Percentiles rank a stretch among this genome's conserved stretches.
Evolutionary conservation across 2,329 filamentous ascomycete genomes (phyloP).

Genomic region (Fusarium nematophilum): DNA sequence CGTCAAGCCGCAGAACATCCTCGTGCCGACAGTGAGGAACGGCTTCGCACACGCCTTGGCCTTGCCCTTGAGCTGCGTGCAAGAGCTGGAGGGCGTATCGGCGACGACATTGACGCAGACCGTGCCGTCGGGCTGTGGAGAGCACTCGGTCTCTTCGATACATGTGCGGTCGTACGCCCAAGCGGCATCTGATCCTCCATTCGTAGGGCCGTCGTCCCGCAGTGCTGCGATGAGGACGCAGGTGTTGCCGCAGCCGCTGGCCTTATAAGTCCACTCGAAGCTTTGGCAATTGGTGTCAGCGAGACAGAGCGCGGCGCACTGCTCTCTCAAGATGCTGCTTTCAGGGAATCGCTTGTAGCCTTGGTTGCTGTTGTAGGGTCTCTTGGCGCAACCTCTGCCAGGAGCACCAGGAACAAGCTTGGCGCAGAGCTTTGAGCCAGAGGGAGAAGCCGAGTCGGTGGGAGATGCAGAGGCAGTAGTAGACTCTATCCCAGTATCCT

Average conservation of each 20-base stretch:
- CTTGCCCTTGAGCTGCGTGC: slow-evolving; percentile 19
- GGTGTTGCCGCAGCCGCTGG: slow-evolving; percentile 27
- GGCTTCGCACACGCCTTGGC: slow-evolving; percentile 34
- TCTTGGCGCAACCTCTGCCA: slow-evolving; percentile 29
- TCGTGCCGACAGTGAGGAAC: slow-evolving; percentile 23
- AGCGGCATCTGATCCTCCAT: slow-evolving; percentile 16
- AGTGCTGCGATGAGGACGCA: slow-evolving; percentile 23
- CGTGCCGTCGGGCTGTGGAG: slow-evolving; percentile 13
- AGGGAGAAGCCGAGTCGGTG: neutral
- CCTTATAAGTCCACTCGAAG: slow-evolving; percentile 32
- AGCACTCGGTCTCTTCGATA: slow-evolving; percentile 20
- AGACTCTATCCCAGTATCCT: neutral
- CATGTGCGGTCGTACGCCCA: slow-evolving; percentile 36
- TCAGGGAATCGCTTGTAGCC: slow-evolving; percentile 29
- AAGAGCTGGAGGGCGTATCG: slow-evolving; percentile 30
- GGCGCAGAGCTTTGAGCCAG: slow-evolving; percentile 27
- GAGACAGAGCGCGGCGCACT: slow-evolving; percentile 36
- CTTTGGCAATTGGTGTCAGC: slow-evolving; percentile 27
- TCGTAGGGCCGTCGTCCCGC: slow-evolving; percentile 12
- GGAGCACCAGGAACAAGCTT: slow-evolving; percentile 18
- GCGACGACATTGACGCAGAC: slow-evolving; percentile 32
- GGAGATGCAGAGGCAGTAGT: neutral
- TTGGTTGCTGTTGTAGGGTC: slow-evolving; percentile 30
- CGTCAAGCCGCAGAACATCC: slow-evolving; percentile 11
- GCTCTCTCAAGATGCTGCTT: slow-evolving; percentile 28